Evolutionary conservation across 208 protist species (phyloP), one percentile per base, ranked within the genome.

Genomic region (Trypanosoma vivax): DNA sequence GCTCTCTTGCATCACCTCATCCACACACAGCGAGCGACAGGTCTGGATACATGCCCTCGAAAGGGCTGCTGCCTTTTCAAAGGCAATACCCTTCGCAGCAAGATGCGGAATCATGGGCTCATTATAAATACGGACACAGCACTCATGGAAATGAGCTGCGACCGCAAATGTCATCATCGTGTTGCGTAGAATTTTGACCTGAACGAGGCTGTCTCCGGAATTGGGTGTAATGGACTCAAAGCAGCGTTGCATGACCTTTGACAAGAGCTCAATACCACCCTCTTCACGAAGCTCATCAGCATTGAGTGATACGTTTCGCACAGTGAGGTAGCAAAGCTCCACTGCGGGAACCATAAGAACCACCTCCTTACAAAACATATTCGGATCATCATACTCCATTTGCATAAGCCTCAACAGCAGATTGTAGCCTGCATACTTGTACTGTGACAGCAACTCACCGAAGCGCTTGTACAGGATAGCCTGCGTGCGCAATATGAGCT

Each of bases 381-480:
- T 48, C 0, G 65, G 47, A 23, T 86, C 76, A 0, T 58, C 70
- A 13, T 76, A 65, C 65, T 97, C 89, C 6, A 69, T 62, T 14
- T 66, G 47, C 13, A 98, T 75, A 10, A 94, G 76, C 39, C 62
- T 53, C 34, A 96, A 63, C 19, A 98, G 78, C 47, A 96, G 68
- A 13, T 56, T 65, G 65, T 97, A 98, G 6, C 93, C 96, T 13
- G 96, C 79, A 60, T 98, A 98, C 69, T 97, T 98, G 80, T 96
- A 98, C 27, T 66, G 60, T 21, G 49, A 42, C 27, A 98, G 70
- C 11, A 71, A 54, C 10, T 81, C 63, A 39, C 60, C 73, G 63
- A 78, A 95, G 6, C 88, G 72, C 39, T 75, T 84, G 60, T 88
- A 98, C 1, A 98, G 64, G 29, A 98, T 97, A 24, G 79, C 85